Percentiles rank a stretch among this genome's conserved stretches.
Conservation (phyloP, 1,284 basidiomycete species). For the Xanthoconium separans region DNA sequence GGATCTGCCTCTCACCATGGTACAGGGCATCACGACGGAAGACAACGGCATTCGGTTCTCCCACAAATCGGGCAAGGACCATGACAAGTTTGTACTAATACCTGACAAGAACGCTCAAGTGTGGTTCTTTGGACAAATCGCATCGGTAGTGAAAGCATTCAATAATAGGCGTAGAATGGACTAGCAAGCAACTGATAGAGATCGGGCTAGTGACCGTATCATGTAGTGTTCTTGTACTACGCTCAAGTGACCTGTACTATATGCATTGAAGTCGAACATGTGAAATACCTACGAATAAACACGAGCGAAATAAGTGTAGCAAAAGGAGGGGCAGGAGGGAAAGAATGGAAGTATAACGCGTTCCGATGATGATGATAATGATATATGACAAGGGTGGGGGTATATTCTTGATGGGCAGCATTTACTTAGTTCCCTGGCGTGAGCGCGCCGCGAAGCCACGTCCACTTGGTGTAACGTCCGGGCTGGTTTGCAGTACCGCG, state of each 20-base stretch:
- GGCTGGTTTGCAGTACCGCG: slow-evolving; percentile 36
- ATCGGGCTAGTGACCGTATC: slow-evolving; percentile 13
- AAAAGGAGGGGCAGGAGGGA: slow-evolving; percentile 24
- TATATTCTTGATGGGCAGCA: slow-evolving; percentile 29
- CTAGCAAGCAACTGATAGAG: slow-evolving; percentile 24
- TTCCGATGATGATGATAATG: slow-evolving; percentile 22
- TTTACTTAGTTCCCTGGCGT: slow-evolving; percentile 20
- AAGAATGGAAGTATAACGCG: slow-evolving; percentile 10
- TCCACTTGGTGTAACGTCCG: slow-evolving; percentile 37
- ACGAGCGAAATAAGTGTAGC: slow-evolving; percentile 22
- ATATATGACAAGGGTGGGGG: slow-evolving; percentile 18
- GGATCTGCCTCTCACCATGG: slow-evolving; percentile 88
- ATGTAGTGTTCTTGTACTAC: slow-evolving; percentile 26
- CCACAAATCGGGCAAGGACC: slow-evolving; percentile 68
- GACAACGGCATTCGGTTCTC: slow-evolving; percentile 87
- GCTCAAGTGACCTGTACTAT: slow-evolving; percentile 23
- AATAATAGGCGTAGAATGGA: slow-evolving; percentile 75
- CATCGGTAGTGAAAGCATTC: slow-evolving; percentile 70
- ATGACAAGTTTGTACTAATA: slow-evolving; percentile 75
- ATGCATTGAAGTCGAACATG: slow-evolving; percentile 26
- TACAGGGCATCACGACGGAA: slow-evolving; percentile 88
- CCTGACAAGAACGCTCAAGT: slow-evolving; percentile 69
- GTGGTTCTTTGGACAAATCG: slow-evolving; percentile 78
- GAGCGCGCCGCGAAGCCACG: slow-evolving; percentile 23
- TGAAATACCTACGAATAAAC: slow-evolving; percentile 22